These are phyloP conservation scores for Cenchrus americanus DNA, from an alignment of 176 grass and related monocot species.

Conservation along the genomic window DNA sequence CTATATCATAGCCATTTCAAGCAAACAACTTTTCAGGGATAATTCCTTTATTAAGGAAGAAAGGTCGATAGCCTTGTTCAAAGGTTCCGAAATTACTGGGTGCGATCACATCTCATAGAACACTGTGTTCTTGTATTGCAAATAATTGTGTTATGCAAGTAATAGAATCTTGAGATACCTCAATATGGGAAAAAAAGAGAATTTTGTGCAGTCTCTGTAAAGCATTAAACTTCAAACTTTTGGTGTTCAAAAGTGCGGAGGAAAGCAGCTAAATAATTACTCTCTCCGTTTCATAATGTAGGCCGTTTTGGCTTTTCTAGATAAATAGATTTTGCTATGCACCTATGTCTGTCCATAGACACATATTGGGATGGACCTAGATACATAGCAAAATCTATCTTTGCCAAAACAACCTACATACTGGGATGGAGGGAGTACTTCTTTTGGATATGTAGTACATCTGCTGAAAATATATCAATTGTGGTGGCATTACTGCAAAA, in stretches of 20 bases:
- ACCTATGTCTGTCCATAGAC: too few relatives aligned
- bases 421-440: too few relatives aligned
- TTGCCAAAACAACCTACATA: too few relatives aligned
- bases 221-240: not conserved
- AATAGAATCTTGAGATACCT: not conserved
- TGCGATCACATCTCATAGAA: not conserved
- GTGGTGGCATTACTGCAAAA: not conserved
- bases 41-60: not conserved
- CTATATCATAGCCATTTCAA: conserved; percentile 1
- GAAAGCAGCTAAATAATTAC: conserved; percentile 1
- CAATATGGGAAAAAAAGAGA: not conserved
- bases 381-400: too few relatives aligned
- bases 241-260: not conserved
- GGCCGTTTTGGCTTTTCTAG: too few relatives aligned
- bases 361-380: too few relatives aligned
- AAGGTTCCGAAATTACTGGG: conserved; percentile 17
- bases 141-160: not conserved
- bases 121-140: not conserved
- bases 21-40: not conserved
- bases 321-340: too few relatives aligned
- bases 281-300: not conserved
- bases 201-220: not conserved
- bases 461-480: not conserved
- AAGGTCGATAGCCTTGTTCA: conserved; percentile 13
- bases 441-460: not conserved